These are phyloP conservation scores for Tetrahymena malaccensis DNA, from an alignment of 73 alveolate species.

Conservation along the genomic window DNA sequence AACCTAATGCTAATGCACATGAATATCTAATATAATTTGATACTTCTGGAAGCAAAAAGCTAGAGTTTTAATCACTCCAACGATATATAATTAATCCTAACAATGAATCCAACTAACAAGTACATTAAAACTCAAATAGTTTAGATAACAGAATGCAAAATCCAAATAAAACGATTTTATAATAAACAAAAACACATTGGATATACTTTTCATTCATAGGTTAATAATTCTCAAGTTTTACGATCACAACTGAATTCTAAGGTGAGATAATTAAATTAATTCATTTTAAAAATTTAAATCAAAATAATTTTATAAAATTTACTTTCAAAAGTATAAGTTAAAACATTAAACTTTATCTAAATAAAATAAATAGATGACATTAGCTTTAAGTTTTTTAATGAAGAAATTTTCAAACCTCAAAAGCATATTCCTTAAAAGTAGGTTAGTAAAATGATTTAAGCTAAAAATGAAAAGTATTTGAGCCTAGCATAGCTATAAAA, in stretches of 20 bases:
- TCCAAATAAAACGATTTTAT: not conserved
- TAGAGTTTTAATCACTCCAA: not conserved
- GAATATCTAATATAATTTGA: not conserved
- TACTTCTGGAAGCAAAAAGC: not conserved
- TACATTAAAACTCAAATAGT: not conserved
- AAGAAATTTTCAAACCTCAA: not conserved
- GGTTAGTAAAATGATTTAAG: not conserved
- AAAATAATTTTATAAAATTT: too few species aligned
- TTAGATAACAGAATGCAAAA: not conserved
- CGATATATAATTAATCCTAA: not conserved
- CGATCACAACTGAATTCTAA: not conserved
- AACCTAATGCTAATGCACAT: not conserved
- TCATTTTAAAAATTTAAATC: too few species aligned
- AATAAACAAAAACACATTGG: not conserved
- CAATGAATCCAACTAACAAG: not conserved
- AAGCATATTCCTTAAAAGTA: not conserved
- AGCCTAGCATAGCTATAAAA: not conserved
- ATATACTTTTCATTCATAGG: not conserved
- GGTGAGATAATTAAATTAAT: too few species aligned
- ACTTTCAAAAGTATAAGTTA: not conserved
- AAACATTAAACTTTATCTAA: not conserved
- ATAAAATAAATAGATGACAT: not conserved
- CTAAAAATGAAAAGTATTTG: not conserved
- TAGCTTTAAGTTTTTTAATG: not conserved
- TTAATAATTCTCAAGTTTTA: not conserved